A percentile compares a stretch with the other conserved stretches of the same genome.
Conservation (phyloP, 441 rosid species). For the Theobroma grandiflorum region DNA sequence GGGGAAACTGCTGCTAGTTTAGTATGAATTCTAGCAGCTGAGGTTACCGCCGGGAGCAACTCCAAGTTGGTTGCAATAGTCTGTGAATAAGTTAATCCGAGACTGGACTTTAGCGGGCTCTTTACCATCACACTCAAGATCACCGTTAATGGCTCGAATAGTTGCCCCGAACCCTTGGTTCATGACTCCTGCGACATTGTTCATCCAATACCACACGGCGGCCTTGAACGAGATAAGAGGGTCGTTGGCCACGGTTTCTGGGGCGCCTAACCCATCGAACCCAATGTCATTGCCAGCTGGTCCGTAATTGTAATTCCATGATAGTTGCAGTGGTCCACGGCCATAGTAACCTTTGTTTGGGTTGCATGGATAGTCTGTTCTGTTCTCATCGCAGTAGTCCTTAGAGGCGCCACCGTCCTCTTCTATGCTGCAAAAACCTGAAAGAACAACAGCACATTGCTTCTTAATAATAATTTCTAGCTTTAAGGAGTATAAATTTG, state of each 20-base stretch:
- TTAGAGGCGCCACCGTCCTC: slow-evolving; percentile 55
- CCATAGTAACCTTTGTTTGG: slow-evolving; percentile 63
- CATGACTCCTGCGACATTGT: slow-evolving; percentile 50
- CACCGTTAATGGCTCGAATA: slow-evolving; percentile 61
- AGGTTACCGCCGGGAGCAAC: slow-evolving; percentile 65
- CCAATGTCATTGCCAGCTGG: slow-evolving; percentile 47
- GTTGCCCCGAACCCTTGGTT: slow-evolving; percentile 75
- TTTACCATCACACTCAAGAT: slow-evolving; percentile 57
- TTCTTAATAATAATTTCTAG: background rate
- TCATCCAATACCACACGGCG: slow-evolving; percentile 72
- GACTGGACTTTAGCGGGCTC: slow-evolving; percentile 49
- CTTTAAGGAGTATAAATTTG: background rate
- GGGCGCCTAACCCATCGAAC: slow-evolving; percentile 57
- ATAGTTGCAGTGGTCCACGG: slow-evolving; percentile 70
- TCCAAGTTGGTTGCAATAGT: slow-evolving; percentile 60
- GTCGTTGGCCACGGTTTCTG: slow-evolving; percentile 67
- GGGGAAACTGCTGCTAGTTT: background rate
- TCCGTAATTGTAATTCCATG: slow-evolving; percentile 76
- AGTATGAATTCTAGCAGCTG: slow-evolving; percentile 41
- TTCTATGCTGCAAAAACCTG: slow-evolving; percentile 66
- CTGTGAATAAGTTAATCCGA: slow-evolving; percentile 51
- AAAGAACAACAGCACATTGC: background rate
- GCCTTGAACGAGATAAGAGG: slow-evolving; percentile 60
- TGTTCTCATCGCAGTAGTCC: slow-evolving; percentile 51
- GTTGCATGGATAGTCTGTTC: slow-evolving; percentile 60